A percentile compares a stretch with the other conserved stretches of the same genome.
Evolutionary conservation across 1,284 basidiomycete species (phyloP).

Genomic region (Puccinia coronata): DNA sequence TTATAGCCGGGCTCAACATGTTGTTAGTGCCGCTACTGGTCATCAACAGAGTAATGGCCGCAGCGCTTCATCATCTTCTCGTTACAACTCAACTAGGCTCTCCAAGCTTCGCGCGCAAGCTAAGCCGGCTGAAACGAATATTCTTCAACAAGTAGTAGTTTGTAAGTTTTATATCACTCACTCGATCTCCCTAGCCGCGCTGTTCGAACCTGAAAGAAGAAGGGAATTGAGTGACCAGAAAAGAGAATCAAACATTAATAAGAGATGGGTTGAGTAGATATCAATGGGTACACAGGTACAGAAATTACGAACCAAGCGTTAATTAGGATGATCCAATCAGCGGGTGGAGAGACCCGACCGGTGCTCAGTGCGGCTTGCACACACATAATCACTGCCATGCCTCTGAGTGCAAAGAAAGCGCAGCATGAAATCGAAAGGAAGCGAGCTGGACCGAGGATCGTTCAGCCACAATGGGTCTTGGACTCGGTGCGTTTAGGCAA

Average conservation of each 20-base stretch:
- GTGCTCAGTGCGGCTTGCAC: constrained; percentile 18
- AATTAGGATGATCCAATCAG: constrained; percentile 25
- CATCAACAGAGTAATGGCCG: constrained; percentile 42
- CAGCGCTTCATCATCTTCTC: not conserved
- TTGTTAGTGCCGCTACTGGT: constrained; percentile 29
- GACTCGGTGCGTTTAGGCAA: constrained; percentile 36
- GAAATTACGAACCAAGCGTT: constrained; percentile 30
- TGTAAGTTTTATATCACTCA: constrained; percentile 6
- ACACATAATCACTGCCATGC: constrained; percentile 42
- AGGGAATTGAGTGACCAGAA: not conserved
- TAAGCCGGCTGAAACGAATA: constrained; percentile 37
- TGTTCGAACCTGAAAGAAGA: not conserved
- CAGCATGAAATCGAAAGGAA: constrained; percentile 17
- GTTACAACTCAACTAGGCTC: constrained; percentile 15
- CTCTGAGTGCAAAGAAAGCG: constrained; percentile 39
- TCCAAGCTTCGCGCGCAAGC: constrained; percentile 44
- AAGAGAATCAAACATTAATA: too few species aligned
- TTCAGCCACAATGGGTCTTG: constrained; percentile 37
- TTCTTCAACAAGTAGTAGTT: constrained; percentile 22
- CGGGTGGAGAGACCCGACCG: constrained; percentile 34
- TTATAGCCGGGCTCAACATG: constrained; percentile 29
- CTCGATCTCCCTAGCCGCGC: too few species aligned
- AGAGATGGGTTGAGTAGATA: not conserved
- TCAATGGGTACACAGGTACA: constrained; percentile 48
- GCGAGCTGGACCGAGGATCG: constrained; percentile 23